A percentile compares a stretch with the other conserved stretches of the same genome.
Evolutionary conservation across 805 yeast genomes (phyloP).

Genomic region (Hanseniaspora hatyaiensis): DNA sequence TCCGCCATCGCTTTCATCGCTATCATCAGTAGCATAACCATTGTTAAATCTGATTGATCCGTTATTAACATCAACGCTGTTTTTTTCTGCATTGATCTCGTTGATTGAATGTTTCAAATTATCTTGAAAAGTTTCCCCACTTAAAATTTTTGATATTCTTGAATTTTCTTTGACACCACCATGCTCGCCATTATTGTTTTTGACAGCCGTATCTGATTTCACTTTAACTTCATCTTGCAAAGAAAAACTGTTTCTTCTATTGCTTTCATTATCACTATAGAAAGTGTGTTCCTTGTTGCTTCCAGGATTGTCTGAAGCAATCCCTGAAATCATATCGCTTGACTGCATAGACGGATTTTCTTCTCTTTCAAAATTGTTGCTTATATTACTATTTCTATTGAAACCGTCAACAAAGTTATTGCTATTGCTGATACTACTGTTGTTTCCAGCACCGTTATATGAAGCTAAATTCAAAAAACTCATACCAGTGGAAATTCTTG

Average conservation of each 20-base stretch:
- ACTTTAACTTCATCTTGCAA: neutral
- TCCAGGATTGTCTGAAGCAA: neutral
- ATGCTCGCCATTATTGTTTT: neutral
- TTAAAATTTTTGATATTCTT: constrained; percentile 5
- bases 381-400: neutral
- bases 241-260: neutral
- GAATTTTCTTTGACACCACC: neutral
- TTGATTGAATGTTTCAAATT: no score
- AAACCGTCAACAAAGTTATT: neutral
- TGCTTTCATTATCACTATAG: neutral
- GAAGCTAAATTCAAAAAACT: constrained; percentile 9
- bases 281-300: neutral
- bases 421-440: neutral
- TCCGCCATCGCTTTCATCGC: constrained; percentile 11
- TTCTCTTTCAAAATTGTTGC: no score
- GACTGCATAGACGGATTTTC: no score
- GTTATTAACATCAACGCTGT: no score
- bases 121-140: constrained; percentile 5
- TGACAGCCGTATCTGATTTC: constrained; percentile 1
- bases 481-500: constrained; percentile 1
- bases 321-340: neutral
- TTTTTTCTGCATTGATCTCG: no score
- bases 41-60: neutral
- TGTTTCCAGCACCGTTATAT: no score
- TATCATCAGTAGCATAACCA: neutral